phyloP scores from a whole-genome alignment of 2,329 filamentous ascomycete species.

The Ophiostoma novo-ulmi region DNA sequence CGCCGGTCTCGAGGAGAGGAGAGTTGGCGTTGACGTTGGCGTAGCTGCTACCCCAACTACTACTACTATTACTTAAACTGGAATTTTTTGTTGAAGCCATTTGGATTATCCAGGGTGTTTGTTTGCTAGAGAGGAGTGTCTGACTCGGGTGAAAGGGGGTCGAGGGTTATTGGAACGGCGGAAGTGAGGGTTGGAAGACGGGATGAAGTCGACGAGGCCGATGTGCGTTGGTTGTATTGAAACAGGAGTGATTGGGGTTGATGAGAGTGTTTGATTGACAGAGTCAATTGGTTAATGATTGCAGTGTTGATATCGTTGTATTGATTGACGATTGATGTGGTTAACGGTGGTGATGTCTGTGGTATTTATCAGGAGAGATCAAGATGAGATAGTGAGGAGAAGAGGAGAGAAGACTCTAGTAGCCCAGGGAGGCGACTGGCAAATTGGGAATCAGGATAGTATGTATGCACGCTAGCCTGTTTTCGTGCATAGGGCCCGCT shows the following conservation, averaged over 20 bases:
- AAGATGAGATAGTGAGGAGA: neutral
- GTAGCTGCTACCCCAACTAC: slow-evolving; percentile 49
- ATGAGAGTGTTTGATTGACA: neutral
- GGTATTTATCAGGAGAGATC: neutral
- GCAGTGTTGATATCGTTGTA: neutral
- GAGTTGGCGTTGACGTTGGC: neutral
- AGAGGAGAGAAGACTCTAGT: neutral
- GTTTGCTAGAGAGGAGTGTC: slow-evolving; percentile 14
- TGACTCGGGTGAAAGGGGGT: slow-evolving; percentile 8
- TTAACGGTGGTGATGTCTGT: neutral
- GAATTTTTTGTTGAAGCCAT: slow-evolving; percentile 62
- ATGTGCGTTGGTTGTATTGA: neutral
- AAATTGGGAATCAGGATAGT: neutral
- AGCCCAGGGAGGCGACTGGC: slow-evolving; percentile 3
- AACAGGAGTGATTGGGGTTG: neutral
- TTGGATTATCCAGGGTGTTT: slow-evolving; percentile 35
- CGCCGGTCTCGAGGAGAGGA: slow-evolving; percentile 27
- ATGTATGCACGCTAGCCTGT: slow-evolving; percentile 9
- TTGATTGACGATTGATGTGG: neutral
- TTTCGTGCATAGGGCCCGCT: neutral
- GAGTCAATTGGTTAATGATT: neutral
- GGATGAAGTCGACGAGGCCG: slow-evolving; percentile 1
- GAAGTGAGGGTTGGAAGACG: neutral
- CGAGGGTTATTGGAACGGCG: neutral
- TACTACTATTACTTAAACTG: slow-evolving; percentile 66